Base-by-base conservation (phyloP, 148 eudicot genomes). In the Camellia sinensis region DNA sequence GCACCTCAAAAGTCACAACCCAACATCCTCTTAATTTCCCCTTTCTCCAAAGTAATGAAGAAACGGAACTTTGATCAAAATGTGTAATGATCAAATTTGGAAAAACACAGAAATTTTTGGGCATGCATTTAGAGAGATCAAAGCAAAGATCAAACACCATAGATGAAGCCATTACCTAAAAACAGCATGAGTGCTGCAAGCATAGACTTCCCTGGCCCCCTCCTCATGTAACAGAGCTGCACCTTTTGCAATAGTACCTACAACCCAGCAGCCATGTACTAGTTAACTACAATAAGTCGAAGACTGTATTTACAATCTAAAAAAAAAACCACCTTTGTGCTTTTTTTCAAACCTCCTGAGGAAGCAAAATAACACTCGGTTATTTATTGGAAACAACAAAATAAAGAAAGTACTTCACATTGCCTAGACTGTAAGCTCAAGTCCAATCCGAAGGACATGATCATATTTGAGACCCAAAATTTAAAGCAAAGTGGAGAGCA, bases 151-250 rank as follows among this genome's bases (percentile, higher is more conserved):
- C n/a, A 54, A 70, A 66, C 71, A 29, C 43, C 5, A 54, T 56
- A 53, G 12, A 69, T 44, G 9, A 19, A 71, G 74, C 46, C 52
- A 12, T 77, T 84, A 88, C 94, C 94, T 91, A 70, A 91, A 91
- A 67, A 91, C 94, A 68, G 89, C 94, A 84, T 91, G 94, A 46
- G 92, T 91, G 78, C 89, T 71, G 82, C 94, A 91, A 59, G 92
- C 94, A 89, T 91, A 91, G 48, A 91, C 92, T 83, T 89, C 91
- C 78, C 87, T 84, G 73, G 94, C 94, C 22, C 94, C 94, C 81
- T 86, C 91, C 56, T 83, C 92, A 78, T 88, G 94, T 66, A 91
- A 80, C 75, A 91, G 83, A 60, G 85, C 88, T 67, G 94, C 94
- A 70, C 94, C 94, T 76, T 91, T 88, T 50, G 91, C 79, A 66